Percentiles rank a stretch among this genome's conserved stretches.
Conservation (phyloP, 768 basidiomycete species). For the Lactarius psammicola region DNA sequence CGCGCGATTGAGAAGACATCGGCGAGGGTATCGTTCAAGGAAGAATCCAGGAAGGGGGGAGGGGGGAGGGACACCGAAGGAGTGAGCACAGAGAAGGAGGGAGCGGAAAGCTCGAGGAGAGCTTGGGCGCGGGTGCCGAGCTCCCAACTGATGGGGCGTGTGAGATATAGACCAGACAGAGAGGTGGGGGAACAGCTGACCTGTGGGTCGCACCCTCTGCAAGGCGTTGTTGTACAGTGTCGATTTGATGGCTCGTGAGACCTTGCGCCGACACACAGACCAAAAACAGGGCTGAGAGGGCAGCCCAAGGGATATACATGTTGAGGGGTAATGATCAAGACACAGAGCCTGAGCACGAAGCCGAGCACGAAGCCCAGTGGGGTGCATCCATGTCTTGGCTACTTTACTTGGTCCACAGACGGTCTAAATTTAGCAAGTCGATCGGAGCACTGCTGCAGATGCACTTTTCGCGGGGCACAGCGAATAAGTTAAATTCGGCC, state of each 20-base stretch:
- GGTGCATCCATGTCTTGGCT: background rate
- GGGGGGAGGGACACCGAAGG: conserved; percentile 34
- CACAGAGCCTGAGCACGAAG: background rate
- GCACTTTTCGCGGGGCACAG: background rate
- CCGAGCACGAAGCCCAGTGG: background rate
- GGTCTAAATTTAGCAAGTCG: background rate
- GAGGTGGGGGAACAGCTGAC: conserved; percentile 30
- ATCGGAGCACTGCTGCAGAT: background rate
- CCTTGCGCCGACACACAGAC: conserved; percentile 34
- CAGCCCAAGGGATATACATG: background rate
- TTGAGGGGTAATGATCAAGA: background rate
- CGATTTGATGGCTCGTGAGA: conserved; percentile 39
- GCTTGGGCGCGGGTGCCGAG: conserved; percentile 53
- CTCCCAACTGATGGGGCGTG: conserved; percentile 51
- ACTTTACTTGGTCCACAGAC: too few species aligned
- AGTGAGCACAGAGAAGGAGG: conserved; percentile 47
- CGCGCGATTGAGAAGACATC: conserved; percentile 59
- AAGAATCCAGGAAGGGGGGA: conserved; percentile 27
- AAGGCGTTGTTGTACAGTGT: conserved; percentile 39
- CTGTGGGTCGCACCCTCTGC: conserved; percentile 45
- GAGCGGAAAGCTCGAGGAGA: conserved; percentile 48
- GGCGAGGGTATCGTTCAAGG: conserved; percentile 39
- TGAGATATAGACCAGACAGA: background rate
- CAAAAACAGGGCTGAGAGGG: background rate
- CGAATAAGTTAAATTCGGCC: background rate